Evolutionary conservation across 169 alveolate genomes (phyloP).

Genomic region (Plasmodium fragile): DNA sequence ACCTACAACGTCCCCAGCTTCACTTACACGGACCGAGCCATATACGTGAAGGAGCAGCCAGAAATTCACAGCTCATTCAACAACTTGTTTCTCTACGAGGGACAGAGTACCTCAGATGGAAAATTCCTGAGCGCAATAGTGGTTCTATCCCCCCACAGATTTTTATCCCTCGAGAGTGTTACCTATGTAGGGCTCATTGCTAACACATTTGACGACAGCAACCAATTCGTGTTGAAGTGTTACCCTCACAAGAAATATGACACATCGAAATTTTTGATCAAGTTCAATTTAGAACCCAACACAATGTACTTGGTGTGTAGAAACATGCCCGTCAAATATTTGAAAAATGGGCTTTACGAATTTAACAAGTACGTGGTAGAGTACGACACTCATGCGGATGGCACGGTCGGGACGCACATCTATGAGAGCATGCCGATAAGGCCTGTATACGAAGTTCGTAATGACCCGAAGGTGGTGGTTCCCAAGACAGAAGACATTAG

Average conservation of each 20-base stretch:
- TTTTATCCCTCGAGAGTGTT: slow-evolving; percentile 9
- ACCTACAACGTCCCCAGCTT: slow-evolving; percentile 49
- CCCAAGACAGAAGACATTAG: neutral
- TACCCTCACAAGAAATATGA: slow-evolving; percentile 38
- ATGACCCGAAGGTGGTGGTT: neutral
- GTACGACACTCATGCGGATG: neutral
- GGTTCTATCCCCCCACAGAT: slow-evolving; percentile 20
- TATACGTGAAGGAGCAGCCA: slow-evolving; percentile 34
- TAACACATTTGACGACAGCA: slow-evolving; percentile 23
- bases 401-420: neutral
- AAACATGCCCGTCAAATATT: neutral
- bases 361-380: slow-evolving; percentile 42
- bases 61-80: slow-evolving; percentile 19
- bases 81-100: slow-evolving; percentile 44
- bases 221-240: slow-evolving; percentile 28
- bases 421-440: slow-evolving; percentile 45
- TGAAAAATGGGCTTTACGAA: slow-evolving; percentile 43
- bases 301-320: slow-evolving; percentile 50
- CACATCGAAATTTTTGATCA: neutral
- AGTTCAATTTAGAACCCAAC: slow-evolving; percentile 13
- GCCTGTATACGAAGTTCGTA: slow-evolving; percentile 31
- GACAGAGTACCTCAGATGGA: neutral
- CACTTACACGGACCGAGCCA: slow-evolving; percentile 16
- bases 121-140: slow-evolving; percentile 37
- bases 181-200: slow-evolving; percentile 23